Evolutionary conservation across 768 basidiomycete genomes (phyloP), one percentile per base, ranked within the genome.

Genomic region (Suillus discolor): DNA sequence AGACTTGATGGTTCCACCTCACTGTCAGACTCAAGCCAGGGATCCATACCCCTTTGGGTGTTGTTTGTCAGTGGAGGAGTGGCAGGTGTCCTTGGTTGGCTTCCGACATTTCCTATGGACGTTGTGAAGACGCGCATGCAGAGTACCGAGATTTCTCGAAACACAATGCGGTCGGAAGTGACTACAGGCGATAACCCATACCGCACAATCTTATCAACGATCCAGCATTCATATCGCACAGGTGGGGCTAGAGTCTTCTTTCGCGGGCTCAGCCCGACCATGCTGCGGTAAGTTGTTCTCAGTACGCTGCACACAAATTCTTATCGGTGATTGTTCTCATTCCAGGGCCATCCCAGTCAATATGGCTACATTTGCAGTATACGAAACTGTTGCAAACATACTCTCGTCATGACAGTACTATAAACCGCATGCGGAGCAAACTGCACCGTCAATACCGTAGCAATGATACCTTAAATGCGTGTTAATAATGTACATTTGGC

Each of bases 111-210:
- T 74, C 93, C 94, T 2, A 81, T 95, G 63, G 95, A 97, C 72
- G 91, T 95, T 4, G 83, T 96, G 67, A 97, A 97, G 79, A 96
- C 96, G 16, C 87, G 94, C 6, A 86, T 96, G 70, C 95, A 97
- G 75, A 86, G 86, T 59, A 74, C 69, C 31, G 63, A 73, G 2
- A 62, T 67, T n/a, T 23, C 67, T 4, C 31, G 13, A 13, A 45
- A n/a, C 9, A 53, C 28, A 39, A 28, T 38, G 28, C 34, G 6
- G n/a, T 61, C 4, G 42, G 65, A 12, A 12, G 67, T 31, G 45
- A 51, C 18, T 8, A 18, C 18, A 23, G 11, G 51, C 41, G 67
- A 62, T 34, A 83, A 89, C 66, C 89, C 87, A 1, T 92, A 89
- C 72, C 80, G 84, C 16, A 85, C 82, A 54, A 89, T 83, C 12